Conservation (phyloP, 192 early-diverging fungal genomes). For the Backusella parvicylindrica region DNA sequence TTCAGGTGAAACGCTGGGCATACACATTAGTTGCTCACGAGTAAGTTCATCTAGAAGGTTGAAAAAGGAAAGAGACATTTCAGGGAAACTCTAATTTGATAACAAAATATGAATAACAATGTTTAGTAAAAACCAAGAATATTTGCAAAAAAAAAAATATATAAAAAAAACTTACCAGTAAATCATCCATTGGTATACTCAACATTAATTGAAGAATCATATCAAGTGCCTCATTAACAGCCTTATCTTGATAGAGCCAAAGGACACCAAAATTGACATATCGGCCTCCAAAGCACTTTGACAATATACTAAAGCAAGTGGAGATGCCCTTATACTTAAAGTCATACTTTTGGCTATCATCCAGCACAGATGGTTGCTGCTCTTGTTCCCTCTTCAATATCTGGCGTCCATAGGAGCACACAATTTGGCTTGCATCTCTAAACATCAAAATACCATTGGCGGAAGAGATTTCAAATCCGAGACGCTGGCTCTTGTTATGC, state of each 20-base stretch:
- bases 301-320: conserved; percentile 71
- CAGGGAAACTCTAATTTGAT: conserved; percentile 50
- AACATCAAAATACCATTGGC: conserved; percentile 89
- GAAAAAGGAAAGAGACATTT: conserved; percentile 59
- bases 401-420: conserved; percentile 49
- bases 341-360: conserved; percentile 19
- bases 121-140: neutral
- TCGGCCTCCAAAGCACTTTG: conserved; percentile 65
- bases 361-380: neutral
- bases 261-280: conserved; percentile 94
- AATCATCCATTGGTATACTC: conserved; percentile 68
- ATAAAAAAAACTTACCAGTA: conserved; percentile 50
- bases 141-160: neutral
- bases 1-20: conserved; percentile 54
- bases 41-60: conserved; percentile 68
- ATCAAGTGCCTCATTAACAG: conserved; percentile 63
- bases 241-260: conserved; percentile 79
- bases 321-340: conserved; percentile 71
- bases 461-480: conserved; percentile 81
- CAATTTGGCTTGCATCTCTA: conserved; percentile 73
- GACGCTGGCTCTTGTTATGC: conserved; percentile 72
- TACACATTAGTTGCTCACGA: conserved; percentile 57
- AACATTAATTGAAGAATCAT: conserved; percentile 68
- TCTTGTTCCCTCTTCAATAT: neutral
- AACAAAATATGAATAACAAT: too few relatives aligned